These are phyloP conservation scores for Rhodosporidiobolus odoratus DNA, from an alignment of 768 basidiomycete genomes.

Conservation along the genomic window DNA sequence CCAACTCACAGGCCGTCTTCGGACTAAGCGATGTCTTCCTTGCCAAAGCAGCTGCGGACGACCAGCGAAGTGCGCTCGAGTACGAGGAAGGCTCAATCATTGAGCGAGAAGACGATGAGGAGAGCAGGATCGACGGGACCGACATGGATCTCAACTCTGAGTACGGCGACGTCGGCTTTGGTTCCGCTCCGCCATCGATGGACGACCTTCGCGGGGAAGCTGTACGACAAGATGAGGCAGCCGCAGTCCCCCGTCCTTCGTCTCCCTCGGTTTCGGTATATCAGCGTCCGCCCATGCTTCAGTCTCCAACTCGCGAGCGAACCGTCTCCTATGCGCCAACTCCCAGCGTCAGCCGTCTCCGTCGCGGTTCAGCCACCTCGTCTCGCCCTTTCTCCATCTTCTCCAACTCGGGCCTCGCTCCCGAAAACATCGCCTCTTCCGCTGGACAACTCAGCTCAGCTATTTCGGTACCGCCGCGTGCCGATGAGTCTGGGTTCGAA, in stretches of 20 bases:
- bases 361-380: conserved; percentile 9
- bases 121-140: conserved; percentile 36
- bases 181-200: conserved; percentile 37
- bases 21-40: conserved; percentile 97
- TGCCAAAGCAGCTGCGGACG: conserved; percentile 69
- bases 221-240: conserved; percentile 14
- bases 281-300: not conserved
- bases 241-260: not conserved
- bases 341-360: not conserved
- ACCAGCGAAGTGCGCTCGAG: conserved; percentile 37
- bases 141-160: conserved; percentile 28
- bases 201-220: conserved; percentile 37
- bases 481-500: conserved; percentile 21
- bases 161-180: conserved; percentile 31
- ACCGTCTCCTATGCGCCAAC: conserved; percentile 11
- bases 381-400: conserved; percentile 40
- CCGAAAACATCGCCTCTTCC: conserved; percentile 22
- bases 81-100: conserved; percentile 36
- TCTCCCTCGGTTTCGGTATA: not conserved
- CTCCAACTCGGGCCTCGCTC: conserved; percentile 41
- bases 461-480: not conserved
- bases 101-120: conserved; percentile 44
- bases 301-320: conserved; percentile 23
- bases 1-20: conserved; percentile 90
- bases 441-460: not conserved